Conservation (phyloP, 371 early-diverging fungal genomes). For the Dichotomocladium elegans region DNA sequence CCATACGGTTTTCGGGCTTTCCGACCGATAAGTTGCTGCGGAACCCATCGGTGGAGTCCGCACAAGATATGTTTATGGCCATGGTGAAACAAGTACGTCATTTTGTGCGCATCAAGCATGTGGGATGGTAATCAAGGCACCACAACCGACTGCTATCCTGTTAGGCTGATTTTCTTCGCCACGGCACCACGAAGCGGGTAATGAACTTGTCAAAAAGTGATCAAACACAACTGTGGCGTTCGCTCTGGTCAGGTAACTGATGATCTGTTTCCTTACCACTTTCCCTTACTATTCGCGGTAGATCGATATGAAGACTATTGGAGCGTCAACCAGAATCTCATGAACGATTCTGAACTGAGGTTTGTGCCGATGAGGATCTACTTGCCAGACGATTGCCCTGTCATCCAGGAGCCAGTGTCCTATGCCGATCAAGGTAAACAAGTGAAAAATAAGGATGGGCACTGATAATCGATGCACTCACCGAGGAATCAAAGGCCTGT, state of each 20-base stretch:
- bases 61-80: slow-evolving; percentile 75
- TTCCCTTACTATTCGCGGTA: neutral
- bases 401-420: slow-evolving; percentile 56
- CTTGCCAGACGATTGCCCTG: slow-evolving; percentile 55
- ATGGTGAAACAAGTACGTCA: slow-evolving; percentile 76
- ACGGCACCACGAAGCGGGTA: slow-evolving; percentile 66
- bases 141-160: neutral
- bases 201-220: slow-evolving; percentile 76
- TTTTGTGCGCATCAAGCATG: neutral
- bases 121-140: neutral
- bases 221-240: slow-evolving; percentile 68
- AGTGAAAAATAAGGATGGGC: too few relatives aligned
- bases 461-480: too few relatives aligned
- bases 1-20: slow-evolving; percentile 55
- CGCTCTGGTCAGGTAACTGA: slow-evolving; percentile 46
- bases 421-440: slow-evolving; percentile 27
- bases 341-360: slow-evolving; percentile 40
- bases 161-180: slow-evolving; percentile 71
- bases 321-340: slow-evolving; percentile 58
- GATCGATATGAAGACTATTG: slow-evolving; percentile 60
- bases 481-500: too few relatives aligned
- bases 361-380: slow-evolving; percentile 58
- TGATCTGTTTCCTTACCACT: neutral
- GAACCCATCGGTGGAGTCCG: slow-evolving; percentile 46
- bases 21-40: slow-evolving; percentile 57